These are phyloP conservation scores for Gloeophyllum trabeum DNA, from an alignment of 768 basidiomycete species.

Conservation along the genomic window DNA sequence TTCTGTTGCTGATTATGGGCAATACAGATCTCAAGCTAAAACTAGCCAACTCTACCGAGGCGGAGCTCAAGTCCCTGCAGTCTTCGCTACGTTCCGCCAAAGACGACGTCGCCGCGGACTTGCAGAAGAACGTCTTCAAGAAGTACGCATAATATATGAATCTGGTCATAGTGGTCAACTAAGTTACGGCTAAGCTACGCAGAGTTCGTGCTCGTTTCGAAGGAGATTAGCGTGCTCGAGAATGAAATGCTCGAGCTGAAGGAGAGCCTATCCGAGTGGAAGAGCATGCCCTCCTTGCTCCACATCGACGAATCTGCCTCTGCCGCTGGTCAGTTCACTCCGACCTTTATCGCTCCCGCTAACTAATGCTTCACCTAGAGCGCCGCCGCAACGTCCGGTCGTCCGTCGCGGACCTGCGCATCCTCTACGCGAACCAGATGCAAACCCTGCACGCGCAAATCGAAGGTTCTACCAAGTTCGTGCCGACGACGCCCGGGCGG, in stretches of 20 bases:
- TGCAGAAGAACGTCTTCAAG: conserved; percentile 92
- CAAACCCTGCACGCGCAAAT: conserved; percentile 81
- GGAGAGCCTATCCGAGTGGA: conserved; percentile 90
- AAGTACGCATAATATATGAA: conserved; percentile 38
- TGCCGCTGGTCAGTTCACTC: conserved; percentile 31
- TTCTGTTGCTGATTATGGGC: not conserved
- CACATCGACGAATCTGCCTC: conserved; percentile 80
- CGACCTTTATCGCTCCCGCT: conserved; percentile 5
- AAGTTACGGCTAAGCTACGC: conserved; percentile 55
- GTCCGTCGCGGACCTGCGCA: conserved; percentile 90
- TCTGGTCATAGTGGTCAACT: conserved; percentile 69
- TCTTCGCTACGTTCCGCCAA: conserved; percentile 63
- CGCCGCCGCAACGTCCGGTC: conserved; percentile 64
- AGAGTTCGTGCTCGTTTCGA: conserved; percentile 93
- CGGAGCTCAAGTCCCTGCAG: conserved; percentile 65
- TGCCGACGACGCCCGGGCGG: conserved; percentile 82
- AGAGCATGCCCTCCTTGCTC: conserved; percentile 86
- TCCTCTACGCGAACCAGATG: conserved; percentile 92
- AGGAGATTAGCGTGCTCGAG: conserved; percentile 92
- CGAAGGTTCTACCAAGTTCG: conserved; percentile 92
- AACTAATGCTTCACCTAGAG: conserved; percentile 18
- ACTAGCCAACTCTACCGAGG: conserved; percentile 82
- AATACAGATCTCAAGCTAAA: conserved; percentile 65
- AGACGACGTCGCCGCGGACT: conserved; percentile 62
- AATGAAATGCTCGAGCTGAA: conserved; percentile 98